Conservation (phyloP, 441 rosid species). For the Populus hybrid region DNA sequence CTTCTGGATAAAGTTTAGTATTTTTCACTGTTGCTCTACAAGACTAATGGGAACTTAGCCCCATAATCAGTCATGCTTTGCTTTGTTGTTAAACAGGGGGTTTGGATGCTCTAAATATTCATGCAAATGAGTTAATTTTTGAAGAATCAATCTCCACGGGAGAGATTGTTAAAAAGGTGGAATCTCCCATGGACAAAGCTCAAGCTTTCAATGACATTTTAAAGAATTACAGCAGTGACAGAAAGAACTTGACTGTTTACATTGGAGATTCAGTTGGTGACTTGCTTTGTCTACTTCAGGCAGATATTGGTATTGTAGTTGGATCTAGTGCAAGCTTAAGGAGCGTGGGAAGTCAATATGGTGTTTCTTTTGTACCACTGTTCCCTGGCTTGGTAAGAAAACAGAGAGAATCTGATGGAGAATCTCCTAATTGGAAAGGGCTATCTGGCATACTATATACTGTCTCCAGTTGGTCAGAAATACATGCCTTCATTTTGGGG, state of each 20-base stretch:
- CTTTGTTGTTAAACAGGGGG: constrained; percentile 38
- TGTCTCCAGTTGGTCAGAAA: constrained; percentile 85
- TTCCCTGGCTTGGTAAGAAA: constrained; percentile 64
- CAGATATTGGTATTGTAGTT: constrained; percentile 85
- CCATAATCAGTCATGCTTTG: neutral
- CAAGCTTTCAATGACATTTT: constrained; percentile 54
- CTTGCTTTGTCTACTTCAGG: constrained; percentile 81
- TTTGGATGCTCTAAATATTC: constrained; percentile 46
- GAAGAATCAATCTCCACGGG: constrained; percentile 71
- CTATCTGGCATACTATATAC: constrained; percentile 74
- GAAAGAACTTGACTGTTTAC: constrained; percentile 56
- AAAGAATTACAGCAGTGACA: constrained; percentile 30
- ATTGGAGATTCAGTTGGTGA: constrained; percentile 90
- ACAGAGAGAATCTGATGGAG: constrained; percentile 55
- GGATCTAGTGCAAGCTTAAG: constrained; percentile 81
- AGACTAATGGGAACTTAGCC: no score
- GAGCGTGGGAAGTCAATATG: constrained; percentile 72
- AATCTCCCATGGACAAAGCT: constrained; percentile 74
- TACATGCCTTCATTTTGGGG: constrained; percentile 88
- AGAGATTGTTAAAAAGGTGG: constrained; percentile 58
- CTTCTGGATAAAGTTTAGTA: no score
- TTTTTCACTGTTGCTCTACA: no score
- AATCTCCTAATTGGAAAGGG: constrained; percentile 56
- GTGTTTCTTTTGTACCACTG: constrained; percentile 74
- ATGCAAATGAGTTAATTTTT: constrained; percentile 74